A percentile compares a stretch with the other conserved stretches of the same genome.
Evolutionary conservation across 2,329 filamentous ascomycete species (phyloP).

Genomic region (Hirsutella thompsonii): DNA sequence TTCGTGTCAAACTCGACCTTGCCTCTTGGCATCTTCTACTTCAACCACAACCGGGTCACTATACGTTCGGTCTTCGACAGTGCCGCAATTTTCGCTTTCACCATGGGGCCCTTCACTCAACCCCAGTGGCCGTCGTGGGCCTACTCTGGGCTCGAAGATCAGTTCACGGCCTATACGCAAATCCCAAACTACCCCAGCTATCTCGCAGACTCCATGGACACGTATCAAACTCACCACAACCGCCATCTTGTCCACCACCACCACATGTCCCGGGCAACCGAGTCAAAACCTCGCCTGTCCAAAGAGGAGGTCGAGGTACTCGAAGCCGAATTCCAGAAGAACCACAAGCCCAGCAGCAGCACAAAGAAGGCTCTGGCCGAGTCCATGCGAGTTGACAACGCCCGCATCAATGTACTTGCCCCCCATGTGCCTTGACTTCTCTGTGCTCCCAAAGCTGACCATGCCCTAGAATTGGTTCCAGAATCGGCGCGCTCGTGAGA

Average conservation of each 20-base stretch:
- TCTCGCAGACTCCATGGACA: slow-evolving; percentile 24
- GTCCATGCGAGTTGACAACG: slow-evolving; percentile 47
- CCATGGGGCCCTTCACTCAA: slow-evolving; percentile 21
- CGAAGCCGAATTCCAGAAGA: slow-evolving; percentile 49
- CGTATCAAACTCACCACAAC: slow-evolving; percentile 22
- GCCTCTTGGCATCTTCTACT: background rate
- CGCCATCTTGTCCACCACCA: slow-evolving; percentile 21
- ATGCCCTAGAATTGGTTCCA: slow-evolving; percentile 55
- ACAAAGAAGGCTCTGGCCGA: slow-evolving; percentile 49
- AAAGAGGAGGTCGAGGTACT: slow-evolving; percentile 47
- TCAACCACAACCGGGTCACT: background rate
- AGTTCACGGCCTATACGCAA: slow-evolving; percentile 19
- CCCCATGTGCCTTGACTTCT: background rate
- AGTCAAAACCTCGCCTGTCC: slow-evolving; percentile 40
- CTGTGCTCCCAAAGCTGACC: slow-evolving; percentile 12
- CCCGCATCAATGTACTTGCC: slow-evolving; percentile 45
- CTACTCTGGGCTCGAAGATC: slow-evolving; percentile 15
- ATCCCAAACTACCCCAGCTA: slow-evolving; percentile 18
- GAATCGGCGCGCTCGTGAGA: slow-evolving; percentile 50
- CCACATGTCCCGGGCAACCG: slow-evolving; percentile 26
- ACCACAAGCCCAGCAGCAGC: slow-evolving; percentile 50
- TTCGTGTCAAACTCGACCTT: background rate
- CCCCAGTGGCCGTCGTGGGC: slow-evolving; percentile 22
- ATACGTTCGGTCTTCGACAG: background rate
- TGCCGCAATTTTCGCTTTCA: background rate